A percentile compares a stretch with the other conserved stretches of the same genome.
These are phyloP conservation scores for Capronia epimyces DNA, from an alignment of 2,329 filamentous ascomycete genomes.

Conservation along the genomic window DNA sequence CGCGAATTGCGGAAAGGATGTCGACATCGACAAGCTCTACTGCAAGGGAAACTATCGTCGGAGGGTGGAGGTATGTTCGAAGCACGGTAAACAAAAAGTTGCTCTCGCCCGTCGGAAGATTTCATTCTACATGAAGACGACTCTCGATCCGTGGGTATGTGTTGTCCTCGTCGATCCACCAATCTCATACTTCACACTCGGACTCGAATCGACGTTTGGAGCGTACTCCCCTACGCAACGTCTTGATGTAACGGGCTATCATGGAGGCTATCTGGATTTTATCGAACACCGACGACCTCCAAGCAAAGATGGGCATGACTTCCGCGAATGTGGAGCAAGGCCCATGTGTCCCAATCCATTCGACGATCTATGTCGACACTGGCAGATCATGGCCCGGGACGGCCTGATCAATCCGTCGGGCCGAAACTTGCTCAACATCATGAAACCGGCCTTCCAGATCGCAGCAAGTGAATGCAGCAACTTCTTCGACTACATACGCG, in stretches of 20 bases:
- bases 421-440: conserved; percentile 17
- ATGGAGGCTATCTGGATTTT: conserved; percentile 27
- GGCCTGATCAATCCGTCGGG: conserved; percentile 13
- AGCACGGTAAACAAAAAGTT: conserved; percentile 22
- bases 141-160: conserved; percentile 24
- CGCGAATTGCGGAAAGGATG: conserved; percentile 23
- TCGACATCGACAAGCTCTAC: conserved; percentile 24
- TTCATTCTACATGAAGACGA: conserved; percentile 25
- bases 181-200: conserved; percentile 20
- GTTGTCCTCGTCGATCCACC: conserved; percentile 25
- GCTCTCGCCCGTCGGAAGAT: conserved; percentile 25
- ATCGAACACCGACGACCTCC: conserved; percentile 15
- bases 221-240: conserved; percentile 17
- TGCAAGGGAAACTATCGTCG: conserved; percentile 26
- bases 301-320: conserved; percentile 21
- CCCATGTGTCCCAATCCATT: conserved; percentile 23
- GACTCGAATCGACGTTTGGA: conserved; percentile 16
- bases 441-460: conserved; percentile 25
- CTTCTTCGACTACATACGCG: conserved; percentile 24
- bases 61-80: conserved; percentile 23
- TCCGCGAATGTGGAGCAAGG: conserved; percentile 16
- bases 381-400: conserved; percentile 21
- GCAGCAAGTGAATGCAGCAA: conserved; percentile 24
- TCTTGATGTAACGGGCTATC: conserved; percentile 20
- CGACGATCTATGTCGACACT: conserved; percentile 25